Conservation (phyloP, 2,329 filamentous ascomycete species). For the Cladorrhinum sp. region DNA sequence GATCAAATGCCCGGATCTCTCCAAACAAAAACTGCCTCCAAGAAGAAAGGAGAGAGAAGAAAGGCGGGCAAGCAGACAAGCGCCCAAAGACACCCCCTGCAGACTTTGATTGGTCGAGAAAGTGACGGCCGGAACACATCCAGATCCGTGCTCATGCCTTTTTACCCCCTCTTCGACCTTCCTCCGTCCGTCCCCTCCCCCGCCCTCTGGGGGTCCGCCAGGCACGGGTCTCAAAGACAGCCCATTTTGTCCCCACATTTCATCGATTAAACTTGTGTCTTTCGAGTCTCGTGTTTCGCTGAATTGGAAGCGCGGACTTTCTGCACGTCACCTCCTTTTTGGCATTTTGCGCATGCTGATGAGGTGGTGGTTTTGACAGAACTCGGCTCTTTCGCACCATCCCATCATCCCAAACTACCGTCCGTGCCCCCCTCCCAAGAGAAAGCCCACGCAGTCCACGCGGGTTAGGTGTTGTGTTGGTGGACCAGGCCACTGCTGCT, state of each 20-base stretch:
- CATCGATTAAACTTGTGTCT: neutral
- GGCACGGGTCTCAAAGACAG: neutral
- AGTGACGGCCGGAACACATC: neutral
- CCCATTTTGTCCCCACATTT: neutral
- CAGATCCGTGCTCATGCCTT: neutral
- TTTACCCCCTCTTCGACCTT: neutral
- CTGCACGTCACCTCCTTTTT: neutral
- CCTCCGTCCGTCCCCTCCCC: neutral
- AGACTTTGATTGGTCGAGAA: neutral
- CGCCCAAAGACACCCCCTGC: neutral
- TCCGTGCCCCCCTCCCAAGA: conserved; percentile 12
- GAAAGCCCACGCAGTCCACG: conserved; percentile 4
- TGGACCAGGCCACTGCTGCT: too few relatives aligned
- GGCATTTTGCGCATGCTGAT: too few relatives aligned
- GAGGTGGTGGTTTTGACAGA: too few relatives aligned
- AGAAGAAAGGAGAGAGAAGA: neutral
- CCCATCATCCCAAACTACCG: conserved; percentile 10
- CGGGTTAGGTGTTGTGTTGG: conserved; percentile 2
- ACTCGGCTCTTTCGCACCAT: neutral
- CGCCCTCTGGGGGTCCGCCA: neutral
- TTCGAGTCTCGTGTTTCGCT: neutral
- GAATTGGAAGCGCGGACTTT: neutral
- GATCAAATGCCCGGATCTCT: conserved; percentile 10
- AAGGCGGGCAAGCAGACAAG: neutral
- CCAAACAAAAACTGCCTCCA: neutral